A percentile compares a stretch with the other conserved stretches of the same genome.
Conservation (phyloP, 345 rosid genomes). For the Populus nigra region DNA sequence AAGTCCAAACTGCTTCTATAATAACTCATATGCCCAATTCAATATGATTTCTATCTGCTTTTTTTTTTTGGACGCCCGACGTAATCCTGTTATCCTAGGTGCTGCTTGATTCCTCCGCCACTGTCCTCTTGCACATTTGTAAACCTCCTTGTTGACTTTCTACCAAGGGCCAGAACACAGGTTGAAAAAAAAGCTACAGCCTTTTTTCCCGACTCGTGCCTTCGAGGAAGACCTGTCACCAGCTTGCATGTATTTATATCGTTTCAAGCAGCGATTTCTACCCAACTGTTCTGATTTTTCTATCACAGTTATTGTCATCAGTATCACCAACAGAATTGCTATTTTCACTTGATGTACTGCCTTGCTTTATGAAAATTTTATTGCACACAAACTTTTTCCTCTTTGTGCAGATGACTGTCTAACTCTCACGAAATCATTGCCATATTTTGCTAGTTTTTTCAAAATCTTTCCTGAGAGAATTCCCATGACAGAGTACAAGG, state of each 20-base stretch:
- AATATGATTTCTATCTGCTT: not conserved
- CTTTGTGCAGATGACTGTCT: not conserved
- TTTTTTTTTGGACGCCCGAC: not conserved
- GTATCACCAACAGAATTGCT: not conserved
- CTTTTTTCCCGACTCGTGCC: not conserved
- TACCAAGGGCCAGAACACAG: not conserved
- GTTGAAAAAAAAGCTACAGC: not conserved
- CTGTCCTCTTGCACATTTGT: not conserved
- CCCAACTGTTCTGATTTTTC: not conserved
- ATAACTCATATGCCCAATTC: not conserved
- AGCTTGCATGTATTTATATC: not conserved
- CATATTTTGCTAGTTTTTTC: no score
- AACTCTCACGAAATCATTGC: no score
- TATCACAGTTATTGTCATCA: not conserved
- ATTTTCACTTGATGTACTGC: not conserved
- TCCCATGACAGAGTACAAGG: no score
- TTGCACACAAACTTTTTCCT: not conserved
- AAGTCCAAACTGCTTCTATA: not conserved
- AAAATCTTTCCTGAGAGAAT: no score
- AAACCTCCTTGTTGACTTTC: conserved; percentile 1
- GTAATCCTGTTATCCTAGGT: not conserved
- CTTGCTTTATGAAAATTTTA: not conserved
- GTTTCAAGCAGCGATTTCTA: not conserved
- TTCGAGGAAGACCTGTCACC: not conserved
- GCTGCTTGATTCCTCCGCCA: not conserved